A percentile compares a stretch with the other conserved stretches of the same genome.
Evolutionary conservation across 345 rosid genomes (phyloP).

Genomic region (Zanthoxylum bungeanum): DNA sequence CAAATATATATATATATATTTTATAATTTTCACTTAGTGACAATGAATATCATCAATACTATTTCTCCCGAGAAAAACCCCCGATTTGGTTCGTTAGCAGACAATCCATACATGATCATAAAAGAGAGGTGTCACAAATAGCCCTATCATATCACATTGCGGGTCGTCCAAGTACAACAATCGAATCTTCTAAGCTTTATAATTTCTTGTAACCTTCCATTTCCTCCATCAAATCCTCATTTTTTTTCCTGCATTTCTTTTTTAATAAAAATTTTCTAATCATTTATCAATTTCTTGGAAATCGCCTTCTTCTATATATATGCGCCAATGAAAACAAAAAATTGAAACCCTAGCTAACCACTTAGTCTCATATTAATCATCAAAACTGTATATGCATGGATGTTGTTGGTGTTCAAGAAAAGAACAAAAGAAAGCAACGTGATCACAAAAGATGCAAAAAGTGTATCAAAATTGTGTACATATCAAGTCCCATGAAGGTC

Average conservation of each 20-base stretch:
- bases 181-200: slow-evolving; percentile 12
- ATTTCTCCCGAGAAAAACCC: no score
- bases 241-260: not conserved
- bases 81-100: no score
- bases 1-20: no score
- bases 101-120: not conserved
- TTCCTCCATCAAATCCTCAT: not conserved
- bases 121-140: not conserved
- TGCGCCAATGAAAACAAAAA: no score
- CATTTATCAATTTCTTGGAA: slow-evolving; percentile 39
- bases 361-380: not conserved
- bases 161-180: slow-evolving; percentile 29
- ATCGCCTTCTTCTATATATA: no score
- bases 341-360: no score
- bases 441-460: slow-evolving; percentile 18
- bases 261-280: no score
- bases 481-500: slow-evolving; percentile 81
- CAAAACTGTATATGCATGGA: slow-evolving; percentile 17
- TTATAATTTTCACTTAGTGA: no score
- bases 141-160: slow-evolving; percentile 18
- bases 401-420: slow-evolving; percentile 20
- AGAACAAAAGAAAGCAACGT: slow-evolving; percentile 11
- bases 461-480: slow-evolving; percentile 70
- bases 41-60: no score
- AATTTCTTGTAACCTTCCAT: slow-evolving; percentile 19